Conservation (phyloP, 495 filamentous ascomycete genomes). For the Hyaloscypha hepaticicola region DNA sequence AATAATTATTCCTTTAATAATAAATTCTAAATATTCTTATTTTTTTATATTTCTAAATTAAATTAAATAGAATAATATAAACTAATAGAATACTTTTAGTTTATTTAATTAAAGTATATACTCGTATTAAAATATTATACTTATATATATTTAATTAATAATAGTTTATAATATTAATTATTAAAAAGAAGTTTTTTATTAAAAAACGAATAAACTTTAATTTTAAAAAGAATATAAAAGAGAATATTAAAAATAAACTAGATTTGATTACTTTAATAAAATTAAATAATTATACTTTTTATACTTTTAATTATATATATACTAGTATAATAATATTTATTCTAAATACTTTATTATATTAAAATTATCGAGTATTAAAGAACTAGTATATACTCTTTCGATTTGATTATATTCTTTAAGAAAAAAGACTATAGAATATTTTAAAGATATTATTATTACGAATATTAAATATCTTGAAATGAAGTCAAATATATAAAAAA, state of each 20-base stretch:
- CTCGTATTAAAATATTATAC: conserved; percentile 4
- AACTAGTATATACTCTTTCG: no score
- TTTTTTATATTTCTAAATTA: not conserved
- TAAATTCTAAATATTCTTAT: not conserved
- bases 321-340: no score
- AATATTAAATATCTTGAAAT: conserved; percentile 7
- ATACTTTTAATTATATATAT: no score
- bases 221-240: conserved; percentile 1
- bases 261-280: conserved; percentile 1
- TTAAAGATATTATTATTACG: not conserved
- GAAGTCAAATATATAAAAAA: not conserved
- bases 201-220: conserved; percentile 13
- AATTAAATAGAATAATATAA: conserved; percentile 1
- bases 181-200: not conserved
- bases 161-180: conserved; percentile 5
- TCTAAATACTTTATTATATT: no score
- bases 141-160: not conserved
- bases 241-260: no score
- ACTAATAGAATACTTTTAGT: conserved; percentile 8
- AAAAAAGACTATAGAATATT: not conserved
- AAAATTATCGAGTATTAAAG: no score
- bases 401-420: conserved; percentile 14
- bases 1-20: conserved; percentile 3
- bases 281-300: conserved; percentile 14
- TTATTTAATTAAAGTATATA: conserved; percentile 11